These are phyloP conservation scores for Sporothrix luriei DNA, from an alignment of 2,329 filamentous ascomycete genomes.

Conservation along the genomic window DNA sequence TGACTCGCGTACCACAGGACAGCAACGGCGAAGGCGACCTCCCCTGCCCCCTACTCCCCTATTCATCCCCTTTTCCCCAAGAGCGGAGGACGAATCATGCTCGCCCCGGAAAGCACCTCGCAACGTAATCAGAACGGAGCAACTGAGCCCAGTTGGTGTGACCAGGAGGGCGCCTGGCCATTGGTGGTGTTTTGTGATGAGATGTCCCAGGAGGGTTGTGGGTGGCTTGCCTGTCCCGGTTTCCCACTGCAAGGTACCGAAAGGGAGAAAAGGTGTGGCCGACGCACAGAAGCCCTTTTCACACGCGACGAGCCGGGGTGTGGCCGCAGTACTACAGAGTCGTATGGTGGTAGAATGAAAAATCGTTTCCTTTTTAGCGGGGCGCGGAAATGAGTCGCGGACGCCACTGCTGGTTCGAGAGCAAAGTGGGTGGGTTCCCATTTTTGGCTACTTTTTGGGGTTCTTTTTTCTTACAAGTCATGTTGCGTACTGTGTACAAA, in stretches of 20 bases:
- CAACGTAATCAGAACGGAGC: background rate
- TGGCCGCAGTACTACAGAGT: too few species aligned
- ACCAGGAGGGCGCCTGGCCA: background rate
- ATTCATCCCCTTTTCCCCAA: background rate
- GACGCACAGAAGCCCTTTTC: background rate
- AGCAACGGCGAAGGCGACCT: conserved; percentile 9
- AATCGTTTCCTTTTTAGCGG: conserved; percentile 30
- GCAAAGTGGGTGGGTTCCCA: conserved; percentile 22
- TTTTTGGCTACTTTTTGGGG: conserved; percentile 1
- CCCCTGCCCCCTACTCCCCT: conserved; percentile 4
- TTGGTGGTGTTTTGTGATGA: background rate
- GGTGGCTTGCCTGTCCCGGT: background rate
- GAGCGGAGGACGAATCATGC: background rate
- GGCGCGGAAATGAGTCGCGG: conserved; percentile 33
- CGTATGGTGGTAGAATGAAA: too few species aligned
- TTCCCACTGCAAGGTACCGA: conserved; percentile 17
- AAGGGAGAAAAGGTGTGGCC: background rate
- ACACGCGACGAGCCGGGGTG: conserved; percentile 31
- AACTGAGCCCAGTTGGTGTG: conserved; percentile 17
- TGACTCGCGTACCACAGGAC: background rate
- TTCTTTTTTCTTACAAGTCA: background rate
- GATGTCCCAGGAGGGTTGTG: background rate
- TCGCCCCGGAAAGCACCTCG: background rate
- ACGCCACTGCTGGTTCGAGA: conserved; percentile 24
- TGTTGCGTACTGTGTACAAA: conserved; percentile 4